Base-by-base conservation (phyloP, 257 asterid genomes). In the Thymus mandschuricus region DNA sequence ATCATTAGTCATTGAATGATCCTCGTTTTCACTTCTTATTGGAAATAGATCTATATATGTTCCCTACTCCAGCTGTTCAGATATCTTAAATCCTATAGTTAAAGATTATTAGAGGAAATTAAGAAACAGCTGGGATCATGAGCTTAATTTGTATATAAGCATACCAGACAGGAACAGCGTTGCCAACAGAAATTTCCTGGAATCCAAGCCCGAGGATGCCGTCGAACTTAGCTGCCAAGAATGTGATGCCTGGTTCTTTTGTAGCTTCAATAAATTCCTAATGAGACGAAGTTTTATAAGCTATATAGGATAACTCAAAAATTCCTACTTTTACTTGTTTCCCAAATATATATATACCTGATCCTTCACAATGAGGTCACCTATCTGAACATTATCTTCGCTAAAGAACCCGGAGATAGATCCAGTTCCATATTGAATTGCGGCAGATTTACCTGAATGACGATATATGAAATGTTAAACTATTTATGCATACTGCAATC, bases 201-300 rank as follows among this genome's bases (percentile, higher is more conserved):
- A 92, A 92, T 74, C 98, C 98, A 55, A 92, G 98, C 63, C 98
- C 98, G 54, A 92, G 96, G 66, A 92, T 89, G 34, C 98, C 98
- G 79, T 92, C 98, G 77, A 92, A 92, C 83, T 88, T 92, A 70
- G 96, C 92, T 3, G 89, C 93, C 91, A 92, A 77, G 75, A 92
- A 92, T 38, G 92, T 86, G 75, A 92, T 78, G 78, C 98, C 88
- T 2, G 94, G 88, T 73, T 92, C 98, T 70, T 75, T 88, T 38
- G 98, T 92, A 29, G 96, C 94, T 83, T 92, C 98, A 3, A 92
- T 89, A 68, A 92, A 89, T 49, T 83, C 98, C 98, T 92, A 60
- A 68, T 29, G 11, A 11, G 13, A 52, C 51, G 72, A 71, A 75
- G 63, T 52, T 45, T 80, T 66, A 71, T 31, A 50, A 54, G 60